Base-by-base conservation (phyloP, 345 rosid species). In the Gossypium longicalyx region DNA sequence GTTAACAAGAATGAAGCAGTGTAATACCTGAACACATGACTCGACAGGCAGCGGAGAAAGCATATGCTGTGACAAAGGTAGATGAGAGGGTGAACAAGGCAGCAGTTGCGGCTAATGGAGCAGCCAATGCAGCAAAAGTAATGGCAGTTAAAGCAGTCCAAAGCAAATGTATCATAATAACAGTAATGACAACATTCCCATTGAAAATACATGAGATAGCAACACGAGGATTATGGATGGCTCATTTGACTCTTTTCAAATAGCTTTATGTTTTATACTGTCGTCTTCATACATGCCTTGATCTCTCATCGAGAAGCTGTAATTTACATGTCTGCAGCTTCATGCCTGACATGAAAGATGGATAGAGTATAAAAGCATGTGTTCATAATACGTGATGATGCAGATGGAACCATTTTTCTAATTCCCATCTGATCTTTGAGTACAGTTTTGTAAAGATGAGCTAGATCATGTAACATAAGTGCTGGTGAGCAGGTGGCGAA, bases 71-170 rank as follows among this genome's bases (percentile, higher is more conserved):
- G 73, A 88, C 83, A 70, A 94, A 94, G 86, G 98, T 92, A 57
- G 97, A 89, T 20, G 96, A 94, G 85, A 87, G 97, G 76, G 98
- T 94, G 70, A 94, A 86, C 79, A 88, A 82, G 74, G 97, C 93
- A 19, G 97, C 88, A 9, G 80, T 91, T 60, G 94, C 97, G 9
- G 98, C 97, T 74, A 94, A 92, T 78, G 86, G 88, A 58, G 89
- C 97, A 67, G 98, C 98, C 56, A 91, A 92, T 85, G 90, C 97
- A 79, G 97, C 94, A 73, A 86, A 96, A 81, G 90, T 91, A 59
- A 92, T 87, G 58, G 93, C 96, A 48, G 88, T 90, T 75, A 89
- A 86, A 87, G 97, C 98, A 44, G 94, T 83, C 23, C 96, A 90
- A 80, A 89, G 79, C 91, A 91, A 79, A 86, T 88, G 80, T 86